These are phyloP conservation scores for Elasticomyces elasticus DNA, from an alignment of 495 filamentous ascomycete species.

Conservation along the genomic window DNA sequence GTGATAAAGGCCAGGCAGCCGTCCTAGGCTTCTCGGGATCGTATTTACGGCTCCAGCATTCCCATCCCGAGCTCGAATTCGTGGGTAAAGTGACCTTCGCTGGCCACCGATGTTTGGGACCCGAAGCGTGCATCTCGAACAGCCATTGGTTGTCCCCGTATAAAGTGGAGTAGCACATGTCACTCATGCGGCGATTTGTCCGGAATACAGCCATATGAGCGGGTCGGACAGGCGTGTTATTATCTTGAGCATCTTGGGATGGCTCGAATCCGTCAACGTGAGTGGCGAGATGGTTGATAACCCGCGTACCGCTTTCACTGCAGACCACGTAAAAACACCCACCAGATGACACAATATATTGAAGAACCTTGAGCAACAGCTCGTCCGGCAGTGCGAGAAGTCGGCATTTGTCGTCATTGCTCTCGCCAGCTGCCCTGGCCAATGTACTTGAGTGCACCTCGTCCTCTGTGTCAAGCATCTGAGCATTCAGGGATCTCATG, in stretches of 20 bases:
- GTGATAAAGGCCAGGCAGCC: not conserved
- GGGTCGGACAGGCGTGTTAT: not conserved
- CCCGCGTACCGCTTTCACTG: not conserved
- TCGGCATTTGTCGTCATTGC: not conserved
- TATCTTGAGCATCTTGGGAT: not conserved
- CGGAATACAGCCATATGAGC: not conserved
- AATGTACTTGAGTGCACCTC: no score
- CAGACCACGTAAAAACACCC: not conserved
- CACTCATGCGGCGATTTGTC: not conserved
- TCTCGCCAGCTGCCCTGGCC: no score
- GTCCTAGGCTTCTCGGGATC: not conserved
- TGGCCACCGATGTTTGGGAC: not conserved
- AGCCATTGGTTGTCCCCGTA: not conserved
- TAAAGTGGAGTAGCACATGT: not conserved
- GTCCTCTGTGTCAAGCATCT: not conserved
- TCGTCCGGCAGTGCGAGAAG: not conserved
- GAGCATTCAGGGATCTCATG: not conserved
- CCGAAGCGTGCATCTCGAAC: not conserved
- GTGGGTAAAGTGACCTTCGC: not conserved
- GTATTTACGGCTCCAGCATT: not conserved
- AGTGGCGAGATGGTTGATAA: not conserved
- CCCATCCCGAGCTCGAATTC: not conserved
- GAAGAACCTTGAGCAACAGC: not conserved
- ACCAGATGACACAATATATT: not conserved
- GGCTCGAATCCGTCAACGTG: not conserved